Evolutionary conservation across 805 yeast genomes (phyloP).

Genomic region (Wilhelminamyces savonicus): DNA sequence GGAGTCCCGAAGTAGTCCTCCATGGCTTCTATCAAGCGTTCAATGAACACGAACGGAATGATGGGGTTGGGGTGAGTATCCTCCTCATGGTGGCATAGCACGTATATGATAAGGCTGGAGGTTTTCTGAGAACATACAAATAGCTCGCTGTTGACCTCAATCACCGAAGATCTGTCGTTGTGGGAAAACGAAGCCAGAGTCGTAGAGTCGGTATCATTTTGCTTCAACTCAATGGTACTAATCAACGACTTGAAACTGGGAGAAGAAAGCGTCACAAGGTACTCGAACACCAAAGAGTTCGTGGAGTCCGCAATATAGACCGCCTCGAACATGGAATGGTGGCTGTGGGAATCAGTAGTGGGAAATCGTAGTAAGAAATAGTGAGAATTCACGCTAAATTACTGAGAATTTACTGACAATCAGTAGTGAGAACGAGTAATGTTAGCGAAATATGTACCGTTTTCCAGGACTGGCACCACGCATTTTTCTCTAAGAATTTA

Average conservation of each 20-base stretch:
- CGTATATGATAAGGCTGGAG: conserved; percentile 18
- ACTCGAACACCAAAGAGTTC: conserved; percentile 30
- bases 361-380: not conserved
- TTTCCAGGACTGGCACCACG: too few species aligned
- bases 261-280: conserved; percentile 21
- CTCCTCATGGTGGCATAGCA: conserved; percentile 15
- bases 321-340: conserved; percentile 31
- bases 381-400: not conserved
- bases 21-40: conserved; percentile 44
- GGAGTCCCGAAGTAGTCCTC: conserved; percentile 54
- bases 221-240: conserved; percentile 8
- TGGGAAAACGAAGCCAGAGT: not conserved
- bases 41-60: conserved; percentile 48
- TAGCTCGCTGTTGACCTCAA: conserved; percentile 24
- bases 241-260: conserved; percentile 27
- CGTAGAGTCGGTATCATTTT: conserved; percentile 1
- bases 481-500: too few species aligned
- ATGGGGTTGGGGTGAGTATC: conserved; percentile 36
- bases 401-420: too few species aligned
- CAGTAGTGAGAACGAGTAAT: not conserved
- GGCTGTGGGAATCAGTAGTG: too few species aligned
- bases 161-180: conserved; percentile 5
- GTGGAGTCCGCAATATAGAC: conserved; percentile 35
- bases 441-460: too few species aligned
- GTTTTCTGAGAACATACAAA: conserved; percentile 18